phyloP scores from a whole-genome alignment of 371 early-diverging fungal genomes.

The Fennellomyces sp. region DNA sequence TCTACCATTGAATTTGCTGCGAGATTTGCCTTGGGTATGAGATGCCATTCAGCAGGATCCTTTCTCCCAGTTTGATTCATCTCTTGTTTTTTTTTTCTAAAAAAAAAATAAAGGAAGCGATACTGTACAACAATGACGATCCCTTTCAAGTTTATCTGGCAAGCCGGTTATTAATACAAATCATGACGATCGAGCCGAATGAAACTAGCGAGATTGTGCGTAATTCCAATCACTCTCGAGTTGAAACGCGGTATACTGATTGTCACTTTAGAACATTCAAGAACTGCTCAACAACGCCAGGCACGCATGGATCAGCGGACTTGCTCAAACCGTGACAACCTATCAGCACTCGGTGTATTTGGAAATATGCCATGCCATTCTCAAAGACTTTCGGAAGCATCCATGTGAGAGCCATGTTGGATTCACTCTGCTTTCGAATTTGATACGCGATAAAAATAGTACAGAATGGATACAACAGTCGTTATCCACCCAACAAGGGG shows the following conservation, averaged over 20 bases:
- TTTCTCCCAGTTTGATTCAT: background rate
- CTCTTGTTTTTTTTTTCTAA: background rate
- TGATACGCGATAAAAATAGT: background rate
- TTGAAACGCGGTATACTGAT: no score
- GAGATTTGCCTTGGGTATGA: conserved; percentile 7
- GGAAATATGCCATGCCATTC: conserved; percentile 16
- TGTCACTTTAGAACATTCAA: no score
- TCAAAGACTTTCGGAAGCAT: conserved; percentile 10
- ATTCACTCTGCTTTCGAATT: background rate
- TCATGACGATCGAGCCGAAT: background rate
- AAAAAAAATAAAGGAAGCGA: background rate
- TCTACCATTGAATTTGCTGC: background rate
- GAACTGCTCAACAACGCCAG: background rate
- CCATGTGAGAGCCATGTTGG: background rate
- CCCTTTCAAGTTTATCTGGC: background rate
- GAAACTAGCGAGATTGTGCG: background rate
- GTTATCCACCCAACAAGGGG: background rate
- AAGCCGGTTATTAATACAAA: background rate
- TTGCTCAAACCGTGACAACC: no score
- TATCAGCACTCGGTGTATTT: background rate
- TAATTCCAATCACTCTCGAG: no score
- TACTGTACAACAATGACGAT: background rate
- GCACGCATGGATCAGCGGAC: background rate
- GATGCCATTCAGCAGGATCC: no score
- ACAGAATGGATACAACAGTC: background rate